These are phyloP conservation scores for Tuber umbilicatum DNA, from an alignment of 495 filamentous ascomycete species.

Conservation along the genomic window DNA sequence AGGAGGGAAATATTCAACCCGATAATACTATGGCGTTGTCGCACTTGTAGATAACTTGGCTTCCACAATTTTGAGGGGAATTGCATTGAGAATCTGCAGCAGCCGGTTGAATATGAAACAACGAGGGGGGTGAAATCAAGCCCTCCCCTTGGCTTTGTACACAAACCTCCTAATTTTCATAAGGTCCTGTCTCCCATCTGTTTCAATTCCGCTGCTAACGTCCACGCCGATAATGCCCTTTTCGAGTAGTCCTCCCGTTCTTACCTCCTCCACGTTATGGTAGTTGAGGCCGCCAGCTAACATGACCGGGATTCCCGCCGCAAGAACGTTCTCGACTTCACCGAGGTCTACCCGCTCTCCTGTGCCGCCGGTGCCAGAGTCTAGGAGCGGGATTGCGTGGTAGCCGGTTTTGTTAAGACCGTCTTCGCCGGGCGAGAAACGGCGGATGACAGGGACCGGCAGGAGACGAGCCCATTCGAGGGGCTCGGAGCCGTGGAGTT, in stretches of 20 bases:
- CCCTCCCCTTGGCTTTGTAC: slow-evolving; percentile 56
- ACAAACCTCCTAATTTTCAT: slow-evolving; percentile 80
- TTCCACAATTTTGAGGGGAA: not conserved
- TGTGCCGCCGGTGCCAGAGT: slow-evolving; percentile 75
- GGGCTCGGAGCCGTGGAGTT: slow-evolving; percentile 86
- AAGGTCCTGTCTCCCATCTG: slow-evolving; percentile 69
- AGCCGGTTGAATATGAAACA: not conserved
- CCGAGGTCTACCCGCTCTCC: slow-evolving; percentile 66
- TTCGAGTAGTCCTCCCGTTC: slow-evolving; percentile 47
- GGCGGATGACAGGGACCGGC: slow-evolving; percentile 81
- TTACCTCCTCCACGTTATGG: slow-evolving; percentile 61
- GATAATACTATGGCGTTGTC: not conserved
- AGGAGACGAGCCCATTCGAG: slow-evolving; percentile 82
- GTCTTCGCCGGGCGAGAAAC: slow-evolving; percentile 65
- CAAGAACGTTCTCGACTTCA: slow-evolving; percentile 56
- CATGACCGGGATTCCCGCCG: slow-evolving; percentile 51
- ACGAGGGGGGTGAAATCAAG: slow-evolving; percentile 5
- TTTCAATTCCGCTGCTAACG: slow-evolving; percentile 89
- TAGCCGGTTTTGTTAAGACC: slow-evolving; percentile 69
- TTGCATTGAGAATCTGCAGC: not conserved
- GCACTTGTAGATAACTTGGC: not conserved
- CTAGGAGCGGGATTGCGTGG: slow-evolving; percentile 74
- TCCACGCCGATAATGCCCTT: slow-evolving; percentile 71
- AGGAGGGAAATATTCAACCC: not conserved
- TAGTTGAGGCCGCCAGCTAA: slow-evolving; percentile 77